These are phyloP conservation scores for Lodderomyces theae DNA, from an alignment of 1,139 yeast genomes.

Conservation along the genomic window DNA sequence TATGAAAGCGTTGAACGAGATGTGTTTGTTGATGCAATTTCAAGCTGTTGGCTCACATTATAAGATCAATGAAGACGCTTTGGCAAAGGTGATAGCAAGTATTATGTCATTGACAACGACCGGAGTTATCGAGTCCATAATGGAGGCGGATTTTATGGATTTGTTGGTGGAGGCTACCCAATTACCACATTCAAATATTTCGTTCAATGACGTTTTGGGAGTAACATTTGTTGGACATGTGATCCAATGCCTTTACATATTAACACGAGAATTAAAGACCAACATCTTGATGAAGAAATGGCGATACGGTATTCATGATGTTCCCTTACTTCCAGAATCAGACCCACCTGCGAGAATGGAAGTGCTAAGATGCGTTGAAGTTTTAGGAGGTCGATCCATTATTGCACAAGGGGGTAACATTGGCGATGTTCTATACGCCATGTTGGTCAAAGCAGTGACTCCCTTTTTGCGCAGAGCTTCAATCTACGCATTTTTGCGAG, in stretches of 20 bases:
- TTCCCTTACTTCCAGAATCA: slow-evolving; percentile 29
- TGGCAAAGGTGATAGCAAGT: slow-evolving; percentile 33
- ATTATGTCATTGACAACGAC: slow-evolving; percentile 31
- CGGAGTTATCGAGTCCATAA: slow-evolving; percentile 24
- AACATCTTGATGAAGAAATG: slow-evolving; percentile 24
- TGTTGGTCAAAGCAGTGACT: slow-evolving; percentile 55
- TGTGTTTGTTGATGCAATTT: slow-evolving; percentile 29
- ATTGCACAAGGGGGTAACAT: slow-evolving; percentile 20
- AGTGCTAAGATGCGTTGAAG: slow-evolving; percentile 17
- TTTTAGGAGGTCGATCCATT: slow-evolving; percentile 12
- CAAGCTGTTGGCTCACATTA: not conserved
- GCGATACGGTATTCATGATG: slow-evolving; percentile 29
- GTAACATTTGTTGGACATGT: slow-evolving; percentile 42
- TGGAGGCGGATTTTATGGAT: slow-evolving; percentile 55
- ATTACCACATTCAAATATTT: slow-evolving; percentile 34
- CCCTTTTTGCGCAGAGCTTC: slow-evolving; percentile 71
- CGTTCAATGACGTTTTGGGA: slow-evolving; percentile 39
- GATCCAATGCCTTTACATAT: slow-evolving; percentile 30
- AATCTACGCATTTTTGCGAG: slow-evolving; percentile 54
- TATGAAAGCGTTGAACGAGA: slow-evolving; percentile 53
- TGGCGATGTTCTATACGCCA: slow-evolving; percentile 46
- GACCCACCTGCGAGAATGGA: slow-evolving; percentile 18
- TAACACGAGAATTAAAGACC: slow-evolving; percentile 23
- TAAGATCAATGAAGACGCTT: not conserved
- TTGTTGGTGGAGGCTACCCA: slow-evolving; percentile 48